Evolutionary conservation across 345 rosid genomes (phyloP).

Genomic region (Corymbia maculata): DNA sequence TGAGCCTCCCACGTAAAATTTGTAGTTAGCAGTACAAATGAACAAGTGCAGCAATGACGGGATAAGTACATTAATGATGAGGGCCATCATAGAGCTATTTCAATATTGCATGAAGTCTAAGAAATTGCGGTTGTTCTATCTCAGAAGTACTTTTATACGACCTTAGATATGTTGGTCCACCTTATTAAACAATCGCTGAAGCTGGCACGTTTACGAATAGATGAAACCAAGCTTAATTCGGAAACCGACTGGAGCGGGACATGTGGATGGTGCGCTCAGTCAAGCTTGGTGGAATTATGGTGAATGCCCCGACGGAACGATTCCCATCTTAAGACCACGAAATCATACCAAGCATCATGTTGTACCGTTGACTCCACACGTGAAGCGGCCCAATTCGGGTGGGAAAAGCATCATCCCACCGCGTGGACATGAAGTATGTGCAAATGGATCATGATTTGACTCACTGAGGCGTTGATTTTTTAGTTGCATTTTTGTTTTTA

Average conservation of each 20-base stretch:
- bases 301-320: neutral
- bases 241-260: neutral
- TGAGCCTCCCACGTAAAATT: neutral
- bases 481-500: neutral
- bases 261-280: neutral
- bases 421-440: neutral
- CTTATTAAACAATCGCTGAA: neutral
- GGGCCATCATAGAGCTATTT: neutral
- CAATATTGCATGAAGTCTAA: neutral
- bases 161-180: neutral
- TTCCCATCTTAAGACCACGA: neutral
- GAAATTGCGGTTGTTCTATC: neutral
- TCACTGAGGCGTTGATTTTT: no score
- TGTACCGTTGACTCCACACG: neutral
- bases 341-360: neutral
- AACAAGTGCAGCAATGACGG: neutral
- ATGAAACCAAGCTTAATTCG: neutral
- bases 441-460: neutral
- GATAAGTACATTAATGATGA: neutral
- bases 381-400: neutral
- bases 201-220: neutral
- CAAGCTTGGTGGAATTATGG: neutral
- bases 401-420: no score
- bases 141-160: neutral
- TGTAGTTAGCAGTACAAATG: neutral